Conservation (phyloP, 2,329 filamentous ascomycete species). For the Dothidotthia symphoricarpi region DNA sequence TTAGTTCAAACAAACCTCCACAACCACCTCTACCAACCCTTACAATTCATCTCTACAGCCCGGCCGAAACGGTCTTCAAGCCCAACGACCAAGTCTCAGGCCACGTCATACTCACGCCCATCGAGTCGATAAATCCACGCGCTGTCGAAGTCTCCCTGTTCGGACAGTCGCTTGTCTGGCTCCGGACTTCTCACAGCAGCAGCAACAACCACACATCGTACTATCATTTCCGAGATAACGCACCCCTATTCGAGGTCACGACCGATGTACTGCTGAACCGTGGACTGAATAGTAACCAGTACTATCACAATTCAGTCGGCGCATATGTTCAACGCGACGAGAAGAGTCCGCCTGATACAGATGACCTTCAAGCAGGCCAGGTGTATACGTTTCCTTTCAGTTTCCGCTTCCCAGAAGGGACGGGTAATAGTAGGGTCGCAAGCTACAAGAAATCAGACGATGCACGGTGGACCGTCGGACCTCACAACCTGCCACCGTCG, state of each 20-base stretch:
- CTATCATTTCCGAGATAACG: constrained; percentile 25
- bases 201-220: constrained; percentile 8
- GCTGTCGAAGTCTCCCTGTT: constrained; percentile 23
- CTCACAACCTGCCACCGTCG: constrained; percentile 25
- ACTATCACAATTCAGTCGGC: background rate
- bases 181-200: constrained; percentile 7
- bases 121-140: constrained; percentile 13
- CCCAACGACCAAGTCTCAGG: constrained; percentile 22
- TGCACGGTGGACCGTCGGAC: constrained; percentile 12
- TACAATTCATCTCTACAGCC: constrained; percentile 13
- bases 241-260: constrained; percentile 19
- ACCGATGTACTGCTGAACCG: constrained; percentile 13
- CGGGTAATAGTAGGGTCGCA: constrained; percentile 11
- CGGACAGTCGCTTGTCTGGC: constrained; percentile 22
- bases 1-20: constrained; percentile 14
- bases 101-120: constrained; percentile 13
- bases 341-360: background rate
- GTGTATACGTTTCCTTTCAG: constrained; percentile 21
- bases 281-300: no score
- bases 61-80: constrained; percentile 17
- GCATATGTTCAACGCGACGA: no score
- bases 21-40: constrained; percentile 15
- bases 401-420: constrained; percentile 20
- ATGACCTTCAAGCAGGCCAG: constrained; percentile 9
- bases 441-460: constrained; percentile 19